Percentiles rank a stretch among this genome's conserved stretches.
Conservation (phyloP, 306 rosid species). For the cucumber (Cucumis sativus) region Cucumber_9930_V3 NC_026658.2:8363501-8364000, state of each 20-base stretch:
- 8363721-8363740: not conserved
- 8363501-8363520: conserved; percentile 50
- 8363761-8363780: not conserved
- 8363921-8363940: too few species aligned
- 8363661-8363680: conserved; percentile 2
- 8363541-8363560: conserved; percentile 4
- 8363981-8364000: too few species aligned
- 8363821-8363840: too few species aligned
- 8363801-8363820: conserved; percentile 9
- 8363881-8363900: too few species aligned
- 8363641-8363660: conserved; percentile 3
- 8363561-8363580: not conserved
- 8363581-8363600: not conserved
- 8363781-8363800: conserved; percentile 9
- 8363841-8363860: too few species aligned
- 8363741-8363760: conserved; percentile 2
- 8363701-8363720: not conserved
- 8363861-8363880: too few species aligned
- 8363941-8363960: too few species aligned
- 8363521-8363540: conserved; percentile 28
- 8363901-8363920: too few species aligned
- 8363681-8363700: not conserved
- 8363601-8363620: not conserved
- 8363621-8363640: not conserved
- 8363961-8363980: too few species aligned